Base-by-base conservation (phyloP, 345 rosid genomes). In the Brassica napus region DNA sequence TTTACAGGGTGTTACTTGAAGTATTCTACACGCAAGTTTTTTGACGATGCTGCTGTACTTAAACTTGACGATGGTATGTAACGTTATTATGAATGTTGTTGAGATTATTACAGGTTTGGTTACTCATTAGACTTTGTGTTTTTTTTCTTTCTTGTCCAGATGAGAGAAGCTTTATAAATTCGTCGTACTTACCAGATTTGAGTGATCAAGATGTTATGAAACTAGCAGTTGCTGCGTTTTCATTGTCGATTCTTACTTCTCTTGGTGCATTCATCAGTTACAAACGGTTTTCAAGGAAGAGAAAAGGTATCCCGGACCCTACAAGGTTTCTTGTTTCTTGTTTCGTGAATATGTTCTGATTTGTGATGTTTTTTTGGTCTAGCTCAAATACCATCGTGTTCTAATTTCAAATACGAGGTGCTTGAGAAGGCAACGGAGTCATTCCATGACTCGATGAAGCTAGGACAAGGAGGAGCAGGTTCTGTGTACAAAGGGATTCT, bases 391-490 rank as follows among this genome's bases (percentile, higher is more conserved):
- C 79, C 80, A 15, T 42, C 76, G 3, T 80, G 76, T 32, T 42
- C 69, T 58, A 81, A 81, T 72, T 92, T 87, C 79, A 87, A 86
- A 82, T 90, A 90, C 44, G 94, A 91, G 76, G 79, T 80, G 9
- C 88, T 94, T 2, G 97, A 92, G 74, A 87, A 72, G 67, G 94
- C 97, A 52, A 94, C 98, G 0, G 77, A 84, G 9, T 87, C 44
- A 77, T 94, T 90, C 83, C 68, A 82, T 7, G 82, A 84, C 10
- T 80, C 88, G 0, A 90, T 85, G 85, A 94, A 94, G 72, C 77
- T 94, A 70, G 96, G 92, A 73, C 90, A 91, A 83, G 92, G 97
- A 80, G 91, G 97, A 11, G 89, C 91, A 3, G 94, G 92, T 57
- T 88, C 93, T 26, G 97, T 93, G 30, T 93, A 82, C 83, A 91